Base-by-base conservation (phyloP, 2,329 filamentous ascomycete genomes). In the Colletotrichum sp. region DNA sequence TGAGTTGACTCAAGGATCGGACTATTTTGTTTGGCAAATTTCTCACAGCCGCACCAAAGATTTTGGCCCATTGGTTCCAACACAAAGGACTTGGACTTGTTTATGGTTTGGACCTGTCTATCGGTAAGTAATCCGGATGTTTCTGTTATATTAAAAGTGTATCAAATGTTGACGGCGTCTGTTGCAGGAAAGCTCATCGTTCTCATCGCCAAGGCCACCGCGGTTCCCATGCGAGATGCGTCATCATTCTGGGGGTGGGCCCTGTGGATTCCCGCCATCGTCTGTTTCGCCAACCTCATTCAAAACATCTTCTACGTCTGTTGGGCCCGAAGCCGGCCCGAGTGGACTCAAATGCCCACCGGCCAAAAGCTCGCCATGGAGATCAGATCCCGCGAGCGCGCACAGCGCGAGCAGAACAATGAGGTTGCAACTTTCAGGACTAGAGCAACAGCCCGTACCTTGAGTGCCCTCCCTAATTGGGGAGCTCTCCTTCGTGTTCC, bases 191-290 rank as follows among this genome's bases (percentile, higher is more conserved):
- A 80, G 66, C 77, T 80, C 28, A 78, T 80, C 30, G 78, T 79
- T 2, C 75, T 81, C 6, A 65, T 77, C 18, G 78, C 80, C 62
- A 80, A 78, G 69, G 78, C 78, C 9, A 78, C 80, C 4, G 79
- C 80, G 5, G 77, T 81, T 10, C 79, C 80, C 7, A 81, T 81
- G 79, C 62, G 78, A 59, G 79, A 81, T 38, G 78, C 78, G 7
- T 69, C 79, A 7, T 72, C 74, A 1, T 81, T 81, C 71, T 81
- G 80, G 79, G 79, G 80, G 62, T 81, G 79, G 80, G 77, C 79
- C 4, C 69, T 81, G 4, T 81, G 80, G 80, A 80, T 81, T 58
- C 78, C 78, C 2, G 75, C 77, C 43, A 76, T 78, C 13, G 73
- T 79, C 36, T 79, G 78, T 68, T 78, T 78, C 52, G 76, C 69